Evolutionary conservation across 2,329 filamentous ascomycete species (phyloP).

Genomic region (Fusarium equiseti): DNA sequence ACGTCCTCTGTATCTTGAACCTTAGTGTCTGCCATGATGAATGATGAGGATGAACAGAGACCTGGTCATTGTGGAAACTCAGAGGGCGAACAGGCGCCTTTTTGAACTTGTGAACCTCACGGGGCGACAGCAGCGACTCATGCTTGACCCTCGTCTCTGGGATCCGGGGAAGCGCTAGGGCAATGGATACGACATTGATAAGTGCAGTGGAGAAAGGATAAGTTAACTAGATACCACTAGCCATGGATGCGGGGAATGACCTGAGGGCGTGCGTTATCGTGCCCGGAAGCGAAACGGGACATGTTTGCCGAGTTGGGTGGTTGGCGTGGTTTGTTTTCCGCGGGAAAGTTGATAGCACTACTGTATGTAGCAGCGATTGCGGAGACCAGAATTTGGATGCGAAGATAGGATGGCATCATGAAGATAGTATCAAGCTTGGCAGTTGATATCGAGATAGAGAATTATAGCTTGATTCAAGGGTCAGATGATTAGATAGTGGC

Average conservation of each 20-base stretch:
- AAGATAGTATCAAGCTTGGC: constrained; percentile 22
- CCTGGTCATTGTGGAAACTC: background rate
- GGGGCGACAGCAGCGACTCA: constrained; percentile 33
- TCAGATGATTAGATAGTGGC: constrained; percentile 3
- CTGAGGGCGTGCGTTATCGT: constrained; percentile 24
- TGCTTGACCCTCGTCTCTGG: constrained; percentile 9
- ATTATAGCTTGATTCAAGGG: background rate
- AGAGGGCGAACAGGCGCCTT: constrained; percentile 16
- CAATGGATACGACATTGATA: constrained; percentile 16
- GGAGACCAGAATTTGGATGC: constrained; percentile 32
- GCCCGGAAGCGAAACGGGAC: background rate
- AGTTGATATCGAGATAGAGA: constrained; percentile 10
- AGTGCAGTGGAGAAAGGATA: constrained; percentile 22
- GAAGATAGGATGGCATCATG: constrained; percentile 36
- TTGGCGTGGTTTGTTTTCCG: constrained; percentile 23
- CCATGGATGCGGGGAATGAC: constrained; percentile 2
- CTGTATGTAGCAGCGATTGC: background rate
- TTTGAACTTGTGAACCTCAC: constrained; percentile 25
- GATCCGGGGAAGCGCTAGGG: constrained; percentile 41
- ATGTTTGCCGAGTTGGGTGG: constrained; percentile 9
- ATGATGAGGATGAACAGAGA: background rate
- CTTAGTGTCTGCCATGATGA: constrained; percentile 37
- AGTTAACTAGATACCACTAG: constrained; percentile 38
- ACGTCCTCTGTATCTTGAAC: constrained; percentile 36
- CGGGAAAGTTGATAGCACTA: constrained; percentile 21